phyloP scores from a whole-genome alignment of 768 basidiomycete species.

The Clitopilus hobsonii region DNA sequence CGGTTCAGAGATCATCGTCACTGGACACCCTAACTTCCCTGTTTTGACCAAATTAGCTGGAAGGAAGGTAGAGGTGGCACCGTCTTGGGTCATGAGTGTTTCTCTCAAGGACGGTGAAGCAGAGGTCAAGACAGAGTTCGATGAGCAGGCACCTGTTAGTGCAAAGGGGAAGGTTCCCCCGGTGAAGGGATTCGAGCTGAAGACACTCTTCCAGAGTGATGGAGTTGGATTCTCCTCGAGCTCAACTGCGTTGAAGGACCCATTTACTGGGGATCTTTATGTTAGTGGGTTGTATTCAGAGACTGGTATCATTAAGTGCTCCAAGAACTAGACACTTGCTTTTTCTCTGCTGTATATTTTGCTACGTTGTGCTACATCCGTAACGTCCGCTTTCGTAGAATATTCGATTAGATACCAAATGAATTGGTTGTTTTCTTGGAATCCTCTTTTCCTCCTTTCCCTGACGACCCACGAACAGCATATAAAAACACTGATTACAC shows the following conservation, averaged over 20 bases:
- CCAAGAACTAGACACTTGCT: slow-evolving; percentile 1
- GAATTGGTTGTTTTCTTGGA: too few relatives aligned
- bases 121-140: slow-evolving; percentile 23
- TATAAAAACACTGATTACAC: slow-evolving; percentile 1
- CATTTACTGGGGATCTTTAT: slow-evolving; percentile 42
- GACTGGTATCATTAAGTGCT: slow-evolving; percentile 49
- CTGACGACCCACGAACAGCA: neutral
- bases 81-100: slow-evolving; percentile 60
- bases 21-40: slow-evolving; percentile 65
- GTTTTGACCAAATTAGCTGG: slow-evolving; percentile 40
- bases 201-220: slow-evolving; percentile 72
- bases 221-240: slow-evolving; percentile 57
- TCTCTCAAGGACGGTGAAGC: slow-evolving; percentile 12
- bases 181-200: slow-evolving; percentile 34
- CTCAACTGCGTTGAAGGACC: slow-evolving; percentile 48
- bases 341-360: too few relatives aligned
- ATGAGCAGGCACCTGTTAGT: slow-evolving; percentile 44
- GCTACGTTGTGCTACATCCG: too few relatives aligned
- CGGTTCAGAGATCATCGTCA: slow-evolving; percentile 44
- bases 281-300: slow-evolving; percentile 55
- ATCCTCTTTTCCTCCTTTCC: neutral
- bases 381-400: too few relatives aligned
- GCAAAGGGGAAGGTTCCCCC: slow-evolving; percentile 34
- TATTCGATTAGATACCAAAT: too few relatives aligned
- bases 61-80: slow-evolving; percentile 36